Conservation (phyloP, 2,329 filamentous ascomycete genomes). For the Diplodia sapinea region DNA sequence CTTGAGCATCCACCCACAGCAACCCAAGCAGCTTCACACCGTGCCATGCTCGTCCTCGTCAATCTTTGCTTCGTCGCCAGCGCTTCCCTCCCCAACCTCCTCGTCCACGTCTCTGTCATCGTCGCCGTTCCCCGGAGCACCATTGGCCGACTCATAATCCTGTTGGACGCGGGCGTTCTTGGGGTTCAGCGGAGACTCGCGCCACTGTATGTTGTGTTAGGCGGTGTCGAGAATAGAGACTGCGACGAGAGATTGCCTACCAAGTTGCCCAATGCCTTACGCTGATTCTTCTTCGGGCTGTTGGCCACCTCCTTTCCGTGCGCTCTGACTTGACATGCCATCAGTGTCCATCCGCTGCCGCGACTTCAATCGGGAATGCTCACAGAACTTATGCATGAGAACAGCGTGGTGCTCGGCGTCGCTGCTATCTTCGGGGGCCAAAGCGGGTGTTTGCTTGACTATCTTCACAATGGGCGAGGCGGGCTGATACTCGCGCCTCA, state of each 20-base stretch:
- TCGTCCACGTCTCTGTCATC: no score
- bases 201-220: conserved; percentile 9
- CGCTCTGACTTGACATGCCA: neutral
- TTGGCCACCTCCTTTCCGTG: conserved; percentile 10
- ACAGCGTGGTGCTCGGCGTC: neutral
- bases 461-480: conserved; percentile 9
- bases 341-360: neutral
- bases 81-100: no score
- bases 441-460: neutral
- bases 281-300: conserved; percentile 14
- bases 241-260: neutral
- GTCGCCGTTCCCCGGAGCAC: neutral
- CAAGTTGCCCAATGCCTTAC: conserved; percentile 19
- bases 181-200: conserved; percentile 14
- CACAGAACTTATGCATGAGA: conserved; percentile 19
- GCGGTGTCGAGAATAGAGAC: neutral
- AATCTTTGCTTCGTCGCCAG: neutral
- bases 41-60: neutral
- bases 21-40: neutral
- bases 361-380: neutral
- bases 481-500: conserved; percentile 7
- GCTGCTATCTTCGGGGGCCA: no score
- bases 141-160: neutral
- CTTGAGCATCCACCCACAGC: no score
- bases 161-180: conserved; percentile 15